Conservation (phyloP, 2,329 filamentous ascomycete species). For the Sporothrix dimorphospora region DNA sequence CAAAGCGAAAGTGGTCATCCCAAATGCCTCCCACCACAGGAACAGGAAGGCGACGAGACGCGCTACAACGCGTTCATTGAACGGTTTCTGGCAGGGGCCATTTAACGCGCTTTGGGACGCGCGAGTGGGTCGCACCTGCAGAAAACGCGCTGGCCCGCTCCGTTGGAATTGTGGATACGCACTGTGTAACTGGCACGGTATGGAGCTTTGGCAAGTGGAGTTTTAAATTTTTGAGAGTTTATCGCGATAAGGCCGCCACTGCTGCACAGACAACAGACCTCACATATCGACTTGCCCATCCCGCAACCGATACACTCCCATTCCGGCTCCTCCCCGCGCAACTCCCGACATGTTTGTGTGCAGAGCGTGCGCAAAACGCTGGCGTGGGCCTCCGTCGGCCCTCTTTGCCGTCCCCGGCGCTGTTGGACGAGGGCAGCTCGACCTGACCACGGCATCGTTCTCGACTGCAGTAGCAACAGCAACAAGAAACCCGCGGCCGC, state of each 20-base stretch:
- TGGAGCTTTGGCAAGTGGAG: not conserved
- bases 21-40: not conserved
- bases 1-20: conserved; percentile 10
- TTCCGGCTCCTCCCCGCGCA: not conserved
- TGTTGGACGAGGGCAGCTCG: not conserved
- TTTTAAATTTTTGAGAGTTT: conserved; percentile 2
- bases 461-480: not conserved
- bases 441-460: not conserved
- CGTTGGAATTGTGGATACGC: not conserved
- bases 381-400: conserved; percentile 7
- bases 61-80: conserved; percentile 23
- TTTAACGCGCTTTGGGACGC: conserved; percentile 26
- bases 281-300: not conserved
- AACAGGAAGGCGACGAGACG: conserved; percentile 16
- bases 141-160: not conserved
- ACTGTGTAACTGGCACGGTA: conserved; percentile 16
- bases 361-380: conserved; percentile 42
- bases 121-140: conserved; percentile 25
- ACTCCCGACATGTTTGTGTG: conserved; percentile 45
- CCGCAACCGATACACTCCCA: not conserved
- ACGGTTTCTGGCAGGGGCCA: conserved; percentile 13
- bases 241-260: conserved; percentile 28
- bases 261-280: too few relatives aligned
- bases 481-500: not conserved
- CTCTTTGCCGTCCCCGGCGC: not conserved